A percentile compares a stretch with the other conserved stretches of the same genome.
phyloP scores from a whole-genome alignment of 139 green algal species.

The Zygnema cylindricum region DNA sequence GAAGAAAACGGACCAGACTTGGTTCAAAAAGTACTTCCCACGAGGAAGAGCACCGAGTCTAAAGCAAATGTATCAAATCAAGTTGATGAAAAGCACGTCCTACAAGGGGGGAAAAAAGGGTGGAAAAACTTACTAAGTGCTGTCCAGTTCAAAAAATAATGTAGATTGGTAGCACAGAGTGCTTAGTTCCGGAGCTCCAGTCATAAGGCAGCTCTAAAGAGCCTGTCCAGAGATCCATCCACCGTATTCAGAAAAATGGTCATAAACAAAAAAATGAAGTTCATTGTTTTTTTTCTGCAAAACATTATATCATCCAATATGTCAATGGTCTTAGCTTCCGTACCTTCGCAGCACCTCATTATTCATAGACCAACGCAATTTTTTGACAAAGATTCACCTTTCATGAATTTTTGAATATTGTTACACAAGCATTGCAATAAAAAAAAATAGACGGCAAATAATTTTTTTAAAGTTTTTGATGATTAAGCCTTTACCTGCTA shows the following conservation, averaged over 20 bases:
- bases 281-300: too few species aligned
- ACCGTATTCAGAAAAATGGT: too few species aligned
- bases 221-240: slow-evolving; percentile 57
- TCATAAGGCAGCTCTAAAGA: slow-evolving; percentile 89
- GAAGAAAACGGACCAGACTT: not conserved
- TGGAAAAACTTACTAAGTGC: slow-evolving; percentile 34
- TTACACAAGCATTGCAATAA: too few species aligned
- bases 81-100: not conserved
- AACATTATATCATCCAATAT: too few species aligned
- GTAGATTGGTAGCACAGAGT: slow-evolving; percentile 87
- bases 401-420: too few species aligned
- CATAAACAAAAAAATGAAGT: too few species aligned
- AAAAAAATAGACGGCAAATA: too few species aligned
- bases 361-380: too few species aligned
- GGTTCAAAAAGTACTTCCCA: not conserved
- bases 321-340: too few species aligned
- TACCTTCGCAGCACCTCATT: too few species aligned
- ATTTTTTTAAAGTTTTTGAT: too few species aligned
- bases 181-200: slow-evolving; percentile 63
- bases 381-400: too few species aligned
- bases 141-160: slow-evolving; percentile 78
- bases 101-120: not conserved
- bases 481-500: slow-evolving; percentile 87
- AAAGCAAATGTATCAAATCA: not conserved
- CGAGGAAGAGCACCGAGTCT: not conserved